Percentiles rank a stretch among this genome's conserved stretches.
Conservation (phyloP, 176 grass and related monocot species). For the Cymbopogon citratus region DNA sequence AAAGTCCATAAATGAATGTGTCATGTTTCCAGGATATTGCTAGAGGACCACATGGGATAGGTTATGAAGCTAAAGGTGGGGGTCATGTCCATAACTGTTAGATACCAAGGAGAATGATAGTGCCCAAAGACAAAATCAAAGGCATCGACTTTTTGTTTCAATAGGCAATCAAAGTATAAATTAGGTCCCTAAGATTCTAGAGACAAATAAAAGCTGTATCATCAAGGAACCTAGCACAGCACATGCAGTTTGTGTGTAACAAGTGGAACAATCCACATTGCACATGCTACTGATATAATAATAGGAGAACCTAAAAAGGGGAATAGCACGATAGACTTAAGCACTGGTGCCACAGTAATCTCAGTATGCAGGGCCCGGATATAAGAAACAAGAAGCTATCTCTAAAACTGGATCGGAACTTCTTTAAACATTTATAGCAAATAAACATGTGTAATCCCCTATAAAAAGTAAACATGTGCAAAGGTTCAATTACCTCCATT, state of each 20-base stretch:
- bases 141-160: constrained; percentile 31
- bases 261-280: constrained; percentile 19
- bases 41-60: constrained; percentile 26
- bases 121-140: constrained; percentile 33
- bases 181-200: constrained; percentile 23
- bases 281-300: constrained; percentile 25
- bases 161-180: constrained; percentile 28
- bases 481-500: constrained; percentile 71
- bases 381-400: not conserved
- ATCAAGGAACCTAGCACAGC: constrained; percentile 31
- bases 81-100: constrained; percentile 6
- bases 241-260: constrained; percentile 22
- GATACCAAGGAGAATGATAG: constrained; percentile 24
- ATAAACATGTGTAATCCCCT: not conserved
- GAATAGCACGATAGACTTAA: not conserved
- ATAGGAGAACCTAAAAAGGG: constrained; percentile 1
- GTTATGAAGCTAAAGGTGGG: constrained; percentile 14
- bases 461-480: not conserved
- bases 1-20: not conserved
- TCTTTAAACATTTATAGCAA: not conserved
- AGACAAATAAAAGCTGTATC: constrained; percentile 16
- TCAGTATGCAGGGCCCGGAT: not conserved
- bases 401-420: not conserved
- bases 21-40: constrained; percentile 9
- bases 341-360: constrained; percentile 5